phyloP scores from a whole-genome alignment of 257 asterid species.

The Rehmannia glutinosa region DNA sequence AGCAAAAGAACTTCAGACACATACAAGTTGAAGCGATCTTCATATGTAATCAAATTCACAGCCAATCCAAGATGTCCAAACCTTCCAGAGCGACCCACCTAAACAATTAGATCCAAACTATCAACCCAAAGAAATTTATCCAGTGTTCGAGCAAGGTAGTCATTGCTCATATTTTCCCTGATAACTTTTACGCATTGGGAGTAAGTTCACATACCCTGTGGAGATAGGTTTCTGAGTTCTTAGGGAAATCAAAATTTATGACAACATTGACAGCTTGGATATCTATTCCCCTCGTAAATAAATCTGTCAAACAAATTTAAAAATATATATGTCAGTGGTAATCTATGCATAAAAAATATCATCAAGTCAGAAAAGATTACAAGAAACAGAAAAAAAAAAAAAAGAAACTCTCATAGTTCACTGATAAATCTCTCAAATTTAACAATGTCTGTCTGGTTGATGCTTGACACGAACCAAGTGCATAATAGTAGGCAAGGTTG shows the following conservation, averaged over 20 bases:
- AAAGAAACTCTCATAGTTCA: neutral
- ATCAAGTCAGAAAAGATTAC: neutral
- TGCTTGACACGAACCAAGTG: neutral
- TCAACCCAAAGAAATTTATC: too few species aligned
- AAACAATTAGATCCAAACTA: too few species aligned
- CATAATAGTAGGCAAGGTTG: neutral
- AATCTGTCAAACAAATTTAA: slow-evolving; percentile 23
- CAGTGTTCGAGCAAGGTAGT: too few species aligned
- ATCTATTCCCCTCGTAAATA: slow-evolving; percentile 53
- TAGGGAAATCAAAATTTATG: slow-evolving; percentile 50
- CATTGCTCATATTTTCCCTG: neutral
- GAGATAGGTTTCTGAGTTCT: slow-evolving; percentile 48
- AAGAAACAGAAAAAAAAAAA: neutral
- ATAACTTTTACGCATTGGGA: neutral
- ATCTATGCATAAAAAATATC: too few species aligned
- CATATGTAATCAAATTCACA: slow-evolving; percentile 21
- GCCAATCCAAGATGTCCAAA: slow-evolving; percentile 52
- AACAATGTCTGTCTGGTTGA: neutral
- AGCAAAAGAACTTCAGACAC: neutral
- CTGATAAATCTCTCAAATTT: neutral
- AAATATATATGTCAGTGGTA: too few species aligned
- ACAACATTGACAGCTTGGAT: slow-evolving; percentile 57
- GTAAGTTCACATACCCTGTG: slow-evolving; percentile 39
- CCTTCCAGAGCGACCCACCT: slow-evolving; percentile 4
- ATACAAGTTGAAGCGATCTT: too few species aligned